A percentile compares a stretch with the other conserved stretches of the same genome.
phyloP scores from a whole-genome alignment of 2,329 filamentous ascomycete genomes.

The Stenocarpella maydis region DNA sequence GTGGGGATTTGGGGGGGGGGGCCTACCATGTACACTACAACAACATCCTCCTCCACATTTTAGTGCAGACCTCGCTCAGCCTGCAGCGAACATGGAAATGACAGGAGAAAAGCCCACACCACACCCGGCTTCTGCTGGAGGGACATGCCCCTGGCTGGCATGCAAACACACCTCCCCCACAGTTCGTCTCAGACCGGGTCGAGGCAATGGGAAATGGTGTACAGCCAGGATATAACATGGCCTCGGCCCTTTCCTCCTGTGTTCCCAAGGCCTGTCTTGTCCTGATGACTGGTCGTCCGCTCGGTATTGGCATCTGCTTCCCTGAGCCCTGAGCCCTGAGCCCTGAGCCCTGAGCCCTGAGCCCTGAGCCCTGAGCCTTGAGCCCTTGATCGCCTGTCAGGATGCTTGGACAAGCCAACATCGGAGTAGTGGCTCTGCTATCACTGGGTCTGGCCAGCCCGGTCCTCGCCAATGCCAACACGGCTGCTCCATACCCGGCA shows the following conservation, averaged over 20 bases:
- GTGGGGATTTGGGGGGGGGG: neutral
- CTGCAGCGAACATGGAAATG: slow-evolving; percentile 14
- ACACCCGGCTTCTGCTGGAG: neutral
- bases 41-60: slow-evolving; percentile 1
- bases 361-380: neutral
- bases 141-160: slow-evolving; percentile 4
- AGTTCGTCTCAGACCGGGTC: slow-evolving; percentile 22
- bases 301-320: slow-evolving; percentile 5
- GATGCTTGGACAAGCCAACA: slow-evolving; percentile 28
- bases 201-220: too few species aligned
- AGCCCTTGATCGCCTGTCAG: neutral
- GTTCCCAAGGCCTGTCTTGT: neutral
- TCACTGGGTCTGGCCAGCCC: slow-evolving; percentile 16
- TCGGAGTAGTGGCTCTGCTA: slow-evolving; percentile 32
- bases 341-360: neutral
- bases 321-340: neutral
- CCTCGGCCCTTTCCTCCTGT: neutral
- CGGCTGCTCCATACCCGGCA: slow-evolving; percentile 37
- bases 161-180: neutral
- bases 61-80: slow-evolving; percentile 14
- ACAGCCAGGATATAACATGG: slow-evolving; percentile 5
- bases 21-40: too few species aligned
- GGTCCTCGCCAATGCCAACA: slow-evolving; percentile 34
- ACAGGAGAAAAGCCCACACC: slow-evolving; percentile 17
- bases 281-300: slow-evolving; percentile 1